Evolutionary conservation across 2,329 filamentous ascomycete species (phyloP).

Genomic region (Clarireedia sp.): DNA sequence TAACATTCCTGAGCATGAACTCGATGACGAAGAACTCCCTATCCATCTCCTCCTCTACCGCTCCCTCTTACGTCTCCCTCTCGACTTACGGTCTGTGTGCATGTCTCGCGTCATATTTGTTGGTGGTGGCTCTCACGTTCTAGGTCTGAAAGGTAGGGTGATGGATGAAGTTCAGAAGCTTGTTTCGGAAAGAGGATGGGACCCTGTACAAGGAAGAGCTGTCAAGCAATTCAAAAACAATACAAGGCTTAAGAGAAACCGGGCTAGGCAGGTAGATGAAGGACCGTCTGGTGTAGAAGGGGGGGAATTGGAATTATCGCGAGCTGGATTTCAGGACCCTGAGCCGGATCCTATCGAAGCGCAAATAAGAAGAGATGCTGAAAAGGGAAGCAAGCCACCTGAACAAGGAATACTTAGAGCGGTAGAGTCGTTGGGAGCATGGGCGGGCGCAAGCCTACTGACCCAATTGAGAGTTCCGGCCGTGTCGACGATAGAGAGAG

Average conservation of each 20-base stretch:
- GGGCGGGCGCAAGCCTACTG: slow-evolving; percentile 65
- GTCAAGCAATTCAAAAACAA: slow-evolving; percentile 1
- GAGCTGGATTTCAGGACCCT: background rate
- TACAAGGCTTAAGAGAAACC: background rate
- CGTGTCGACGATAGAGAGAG: slow-evolving; percentile 62
- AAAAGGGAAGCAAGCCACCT: slow-evolving; percentile 33
- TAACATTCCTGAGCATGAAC: slow-evolving; percentile 43
- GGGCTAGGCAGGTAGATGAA: background rate
- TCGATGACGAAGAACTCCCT: slow-evolving; percentile 83
- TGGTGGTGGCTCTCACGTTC: slow-evolving; percentile 69
- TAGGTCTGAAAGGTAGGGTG: slow-evolving; percentile 71
- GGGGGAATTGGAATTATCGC: background rate
- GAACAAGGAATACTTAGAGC: slow-evolving; percentile 55
- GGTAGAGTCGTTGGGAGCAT: slow-evolving; percentile 63
- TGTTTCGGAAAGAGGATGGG: slow-evolving; percentile 66
- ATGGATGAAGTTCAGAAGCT: slow-evolving; percentile 65
- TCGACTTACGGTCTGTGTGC: slow-evolving; percentile 76
- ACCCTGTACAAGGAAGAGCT: slow-evolving; percentile 45
- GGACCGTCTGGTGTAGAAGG: background rate
- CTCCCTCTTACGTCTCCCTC: slow-evolving; percentile 63
- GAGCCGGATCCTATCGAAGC: background rate
- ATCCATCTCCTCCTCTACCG: slow-evolving; percentile 70
- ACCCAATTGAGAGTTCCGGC: slow-evolving; percentile 61
- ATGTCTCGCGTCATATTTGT: slow-evolving; percentile 85
- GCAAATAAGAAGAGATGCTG: slow-evolving; percentile 5